These are phyloP conservation scores for Nigrospora sphaerica DNA, from an alignment of 2,329 filamentous ascomycete species.

Conservation along the genomic window DNA sequence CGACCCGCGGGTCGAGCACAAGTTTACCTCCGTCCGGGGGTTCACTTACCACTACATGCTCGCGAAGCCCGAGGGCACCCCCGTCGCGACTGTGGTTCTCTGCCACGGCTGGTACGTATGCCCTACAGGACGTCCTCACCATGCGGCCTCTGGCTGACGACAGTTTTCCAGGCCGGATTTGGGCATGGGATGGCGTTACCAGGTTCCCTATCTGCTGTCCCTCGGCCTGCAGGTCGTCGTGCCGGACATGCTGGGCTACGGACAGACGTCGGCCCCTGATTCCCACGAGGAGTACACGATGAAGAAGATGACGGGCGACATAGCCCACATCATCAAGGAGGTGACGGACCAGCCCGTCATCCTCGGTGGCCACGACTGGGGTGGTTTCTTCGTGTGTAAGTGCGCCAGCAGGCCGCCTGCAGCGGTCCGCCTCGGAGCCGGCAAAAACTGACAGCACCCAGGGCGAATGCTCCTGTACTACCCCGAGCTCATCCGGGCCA, in stretches of 20 bases:
- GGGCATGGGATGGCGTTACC: conserved; percentile 9
- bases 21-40: conserved; percentile 57
- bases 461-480: conserved; percentile 71
- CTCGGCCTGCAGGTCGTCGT: conserved; percentile 34
- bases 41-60: conserved; percentile 31
- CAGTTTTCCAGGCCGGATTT: conserved; percentile 5
- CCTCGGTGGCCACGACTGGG: conserved; percentile 34
- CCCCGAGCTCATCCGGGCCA: conserved; percentile 62
- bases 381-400: conserved; percentile 72
- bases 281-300: conserved; percentile 18
- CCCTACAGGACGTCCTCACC: no score
- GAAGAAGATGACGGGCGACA: conserved; percentile 23
- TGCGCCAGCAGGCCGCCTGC: conserved; percentile 65
- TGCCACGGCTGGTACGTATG: conserved; percentile 9
- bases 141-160: not conserved
- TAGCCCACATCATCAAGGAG: conserved; percentile 26
- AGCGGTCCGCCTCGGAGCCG: conserved; percentile 65
- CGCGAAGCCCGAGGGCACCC: conserved; percentile 3
- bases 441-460: not conserved
- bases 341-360: conserved; percentile 35
- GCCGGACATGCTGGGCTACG: conserved; percentile 32
- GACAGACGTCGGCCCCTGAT: conserved; percentile 23
- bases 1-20: conserved; percentile 60
- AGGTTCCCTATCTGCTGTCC: conserved; percentile 24
- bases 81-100: conserved; percentile 10